phyloP scores from a whole-genome alignment of 805 yeast species.

The Candida glaebosa region DNA sequence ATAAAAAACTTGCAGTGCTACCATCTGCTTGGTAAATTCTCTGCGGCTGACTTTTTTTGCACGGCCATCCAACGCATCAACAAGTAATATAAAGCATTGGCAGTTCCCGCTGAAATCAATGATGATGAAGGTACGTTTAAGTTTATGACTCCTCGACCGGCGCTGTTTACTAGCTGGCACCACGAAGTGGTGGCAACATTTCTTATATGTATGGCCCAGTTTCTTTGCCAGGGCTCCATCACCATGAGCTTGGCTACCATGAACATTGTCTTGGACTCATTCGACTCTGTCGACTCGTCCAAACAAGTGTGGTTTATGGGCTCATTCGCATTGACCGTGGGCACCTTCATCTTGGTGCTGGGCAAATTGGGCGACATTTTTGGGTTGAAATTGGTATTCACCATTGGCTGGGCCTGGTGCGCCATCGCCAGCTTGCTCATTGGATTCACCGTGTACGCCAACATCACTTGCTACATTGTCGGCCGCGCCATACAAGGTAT shows the following conservation, averaged over 20 bases:
- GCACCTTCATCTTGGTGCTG: slow-evolving; percentile 65
- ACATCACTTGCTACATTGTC: slow-evolving; percentile 46
- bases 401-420: slow-evolving; percentile 55
- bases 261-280: slow-evolving; percentile 29
- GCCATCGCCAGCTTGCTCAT: slow-evolving; percentile 56
- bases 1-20: too few species aligned
- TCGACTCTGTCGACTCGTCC: slow-evolving; percentile 10
- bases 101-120: not conserved
- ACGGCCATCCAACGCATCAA: slow-evolving; percentile 5
- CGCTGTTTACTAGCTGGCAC: slow-evolving; percentile 14
- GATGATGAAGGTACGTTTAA: not conserved
- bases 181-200: slow-evolving; percentile 25
- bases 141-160: slow-evolving; percentile 9
- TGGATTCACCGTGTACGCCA: slow-evolving; percentile 54
- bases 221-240: slow-evolving; percentile 34
- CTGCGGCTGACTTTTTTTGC: slow-evolving; percentile 7
- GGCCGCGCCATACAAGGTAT: slow-evolving; percentile 65
- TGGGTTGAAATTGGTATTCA: slow-evolving; percentile 55
- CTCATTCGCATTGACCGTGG: slow-evolving; percentile 65
- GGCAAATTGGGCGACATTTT: slow-evolving; percentile 73
- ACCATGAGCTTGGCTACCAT: slow-evolving; percentile 37
- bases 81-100: not conserved
- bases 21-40: slow-evolving; percentile 11
- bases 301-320: slow-evolving; percentile 65
- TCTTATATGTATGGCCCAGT: slow-evolving; percentile 29